Conservation (phyloP, 2,329 filamentous ascomycete genomes). For the Calonectria henricotiae region DNA sequence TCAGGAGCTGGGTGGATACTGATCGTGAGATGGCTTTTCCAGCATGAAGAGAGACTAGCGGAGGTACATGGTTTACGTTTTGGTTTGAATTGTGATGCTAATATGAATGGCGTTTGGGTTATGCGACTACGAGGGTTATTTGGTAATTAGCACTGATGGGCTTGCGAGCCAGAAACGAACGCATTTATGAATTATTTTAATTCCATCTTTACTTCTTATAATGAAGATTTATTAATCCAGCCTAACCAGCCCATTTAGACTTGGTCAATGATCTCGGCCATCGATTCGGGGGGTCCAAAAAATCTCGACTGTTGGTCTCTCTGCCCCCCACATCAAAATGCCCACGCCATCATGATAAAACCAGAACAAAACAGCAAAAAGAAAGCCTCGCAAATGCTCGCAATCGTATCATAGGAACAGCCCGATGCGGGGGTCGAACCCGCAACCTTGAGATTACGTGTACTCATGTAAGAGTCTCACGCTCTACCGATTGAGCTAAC, state of each 20-base stretch:
- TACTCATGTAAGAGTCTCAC: conserved; percentile 73
- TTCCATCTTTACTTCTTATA: no score
- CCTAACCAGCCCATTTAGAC: no score
- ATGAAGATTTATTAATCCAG: no score
- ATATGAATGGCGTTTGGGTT: neutral
- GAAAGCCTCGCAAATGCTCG: conserved; percentile 45
- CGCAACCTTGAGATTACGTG: conserved; percentile 68
- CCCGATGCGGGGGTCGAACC: conserved; percentile 67
- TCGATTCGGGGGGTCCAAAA: neutral
- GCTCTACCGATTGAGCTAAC: conserved; percentile 68
- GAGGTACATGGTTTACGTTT: neutral
- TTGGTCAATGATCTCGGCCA: neutral
- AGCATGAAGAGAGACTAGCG: neutral
- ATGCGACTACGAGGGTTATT: neutral
- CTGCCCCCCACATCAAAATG: neutral
- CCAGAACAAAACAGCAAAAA: conserved; percentile 27
- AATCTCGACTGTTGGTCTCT: neutral
- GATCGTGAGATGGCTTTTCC: conserved; percentile 27
- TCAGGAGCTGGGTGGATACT: conserved; percentile 54
- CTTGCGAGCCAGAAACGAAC: no score
- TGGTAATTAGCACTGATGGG: no score
- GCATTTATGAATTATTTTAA: no score
- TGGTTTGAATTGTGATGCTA: neutral
- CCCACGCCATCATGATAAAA: neutral
- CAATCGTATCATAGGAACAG: conserved; percentile 48